Conservation (phyloP, 2,329 filamentous ascomycete genomes). For the Exophiala calicioides region DNA sequence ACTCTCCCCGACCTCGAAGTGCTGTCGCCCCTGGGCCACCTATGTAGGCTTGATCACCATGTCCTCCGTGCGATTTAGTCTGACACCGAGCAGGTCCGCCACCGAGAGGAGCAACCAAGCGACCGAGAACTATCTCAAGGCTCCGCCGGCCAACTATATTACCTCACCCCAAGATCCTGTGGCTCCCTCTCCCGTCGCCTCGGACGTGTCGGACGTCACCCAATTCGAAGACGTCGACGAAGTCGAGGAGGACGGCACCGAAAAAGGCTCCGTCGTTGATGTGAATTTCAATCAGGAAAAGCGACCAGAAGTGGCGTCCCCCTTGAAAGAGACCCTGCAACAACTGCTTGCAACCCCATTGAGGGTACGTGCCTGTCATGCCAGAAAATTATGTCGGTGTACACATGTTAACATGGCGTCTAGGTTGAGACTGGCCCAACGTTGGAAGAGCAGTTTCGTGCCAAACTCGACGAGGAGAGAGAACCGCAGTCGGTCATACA, state of each 20-base stretch:
- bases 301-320: conserved; percentile 15
- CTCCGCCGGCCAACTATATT: conserved; percentile 38
- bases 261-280: conserved; percentile 14
- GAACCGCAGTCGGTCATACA: conserved; percentile 84
- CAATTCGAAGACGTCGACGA: conserved; percentile 83
- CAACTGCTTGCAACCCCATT: conserved; percentile 16
- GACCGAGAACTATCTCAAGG: conserved; percentile 31
- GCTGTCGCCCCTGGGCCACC: conserved; percentile 55
- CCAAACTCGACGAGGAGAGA: conserved; percentile 65
- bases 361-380: conserved; percentile 13
- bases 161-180: conserved; percentile 59
- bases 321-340: conserved; percentile 13
- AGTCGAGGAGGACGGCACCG: conserved; percentile 49
- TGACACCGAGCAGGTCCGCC: conserved; percentile 29
- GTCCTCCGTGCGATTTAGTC: conserved; percentile 45
- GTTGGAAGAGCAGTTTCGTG: conserved; percentile 29
- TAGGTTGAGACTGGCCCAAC: conserved; percentile 49
- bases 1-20: conserved; percentile 52
- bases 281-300: conserved; percentile 7
- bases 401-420: conserved; percentile 31
- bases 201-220: conserved; percentile 48
- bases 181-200: conserved; percentile 64
- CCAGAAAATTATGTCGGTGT: not conserved
- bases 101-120: conserved; percentile 15
- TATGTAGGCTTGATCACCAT: conserved; percentile 53